Percentiles rank a stretch among this genome's conserved stretches.
phyloP scores from a whole-genome alignment of 2,329 filamentous ascomycete species.

The Beauveria sp. region DNA sequence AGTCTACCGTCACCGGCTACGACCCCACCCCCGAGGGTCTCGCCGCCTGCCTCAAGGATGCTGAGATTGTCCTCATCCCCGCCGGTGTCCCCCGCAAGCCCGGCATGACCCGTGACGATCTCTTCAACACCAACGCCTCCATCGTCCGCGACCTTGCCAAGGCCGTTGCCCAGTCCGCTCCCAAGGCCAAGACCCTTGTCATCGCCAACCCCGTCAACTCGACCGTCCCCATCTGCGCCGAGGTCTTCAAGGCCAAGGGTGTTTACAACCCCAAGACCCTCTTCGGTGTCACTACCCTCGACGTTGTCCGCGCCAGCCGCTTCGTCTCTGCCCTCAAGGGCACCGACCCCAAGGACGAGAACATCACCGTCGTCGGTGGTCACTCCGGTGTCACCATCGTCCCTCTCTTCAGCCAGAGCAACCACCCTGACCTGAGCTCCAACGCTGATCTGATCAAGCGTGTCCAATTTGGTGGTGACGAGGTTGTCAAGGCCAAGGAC shows the following conservation, averaged over 20 bases:
- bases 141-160: constrained; percentile 98
- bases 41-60: constrained; percentile 69
- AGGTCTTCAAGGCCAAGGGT: constrained; percentile 90
- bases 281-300: constrained; percentile 98
- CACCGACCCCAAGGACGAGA: constrained; percentile 85
- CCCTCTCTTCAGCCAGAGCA: constrained; percentile 91
- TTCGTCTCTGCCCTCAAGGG: constrained; percentile 94
- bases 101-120: constrained; percentile 98
- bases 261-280: constrained; percentile 99
- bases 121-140: constrained; percentile 99
- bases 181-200: constrained; percentile 91
- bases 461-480: constrained; percentile 97
- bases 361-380: constrained; percentile 91
- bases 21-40: constrained; percentile 71
- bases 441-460: constrained; percentile 78
- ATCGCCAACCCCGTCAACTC: constrained; percentile 99
- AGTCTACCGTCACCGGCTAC: constrained; percentile 88
- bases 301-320: constrained; percentile 93
- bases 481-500: constrained; percentile 98
- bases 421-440: constrained; percentile 74
- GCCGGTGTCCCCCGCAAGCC: constrained; percentile 98
- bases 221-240: constrained; percentile 93
- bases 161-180: constrained; percentile 79
- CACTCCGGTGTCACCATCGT: constrained; percentile 99
- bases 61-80: constrained; percentile 94